Conservation (phyloP, 768 basidiomycete species). For the Lentinula boryana region DNA sequence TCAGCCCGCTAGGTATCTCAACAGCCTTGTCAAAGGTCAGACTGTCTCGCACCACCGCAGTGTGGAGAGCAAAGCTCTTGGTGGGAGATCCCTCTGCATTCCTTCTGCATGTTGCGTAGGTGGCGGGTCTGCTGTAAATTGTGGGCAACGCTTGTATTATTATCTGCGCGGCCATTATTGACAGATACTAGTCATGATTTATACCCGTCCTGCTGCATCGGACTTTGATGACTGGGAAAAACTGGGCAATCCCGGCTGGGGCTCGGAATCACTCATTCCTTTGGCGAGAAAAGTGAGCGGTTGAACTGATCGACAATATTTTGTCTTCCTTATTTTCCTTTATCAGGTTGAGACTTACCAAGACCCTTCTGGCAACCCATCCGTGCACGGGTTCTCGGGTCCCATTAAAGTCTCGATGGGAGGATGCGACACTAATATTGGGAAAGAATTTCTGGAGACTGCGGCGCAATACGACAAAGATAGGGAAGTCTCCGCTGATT, state of each 20-base stretch:
- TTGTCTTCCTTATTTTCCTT: not conserved
- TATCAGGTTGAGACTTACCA: slow-evolving; percentile 35
- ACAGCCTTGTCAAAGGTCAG: slow-evolving; percentile 26
- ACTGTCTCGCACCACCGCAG: slow-evolving; percentile 28
- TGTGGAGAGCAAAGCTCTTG: slow-evolving; percentile 22
- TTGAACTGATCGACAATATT: not conserved
- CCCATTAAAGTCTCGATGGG: slow-evolving; percentile 33
- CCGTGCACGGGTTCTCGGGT: slow-evolving; percentile 28
- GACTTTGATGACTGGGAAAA: slow-evolving; percentile 44
- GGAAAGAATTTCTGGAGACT: slow-evolving; percentile 30
- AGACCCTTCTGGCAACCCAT: slow-evolving; percentile 16
- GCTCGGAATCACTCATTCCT: slow-evolving; percentile 37
- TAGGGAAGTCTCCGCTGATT: slow-evolving; percentile 24
- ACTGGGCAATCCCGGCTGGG: slow-evolving; percentile 37
- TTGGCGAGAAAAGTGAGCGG: slow-evolving; percentile 32
- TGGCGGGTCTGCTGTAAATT: slow-evolving; percentile 43
- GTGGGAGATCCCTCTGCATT: slow-evolving; percentile 24
- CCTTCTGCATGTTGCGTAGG: slow-evolving; percentile 33
- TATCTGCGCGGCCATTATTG: not conserved
- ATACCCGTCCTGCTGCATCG: slow-evolving; percentile 35
- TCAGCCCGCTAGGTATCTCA: slow-evolving; percentile 32
- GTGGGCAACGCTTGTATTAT: slow-evolving; percentile 15
- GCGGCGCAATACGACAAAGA: slow-evolving; percentile 28
- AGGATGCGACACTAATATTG: slow-evolving; percentile 24
- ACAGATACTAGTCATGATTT: slow-evolving; percentile 23